A percentile compares a stretch with the other conserved stretches of the same genome.
These are phyloP conservation scores for Erodium chrysanthum DNA, from an alignment of 441 rosid species.

Conservation along the genomic window DNA sequence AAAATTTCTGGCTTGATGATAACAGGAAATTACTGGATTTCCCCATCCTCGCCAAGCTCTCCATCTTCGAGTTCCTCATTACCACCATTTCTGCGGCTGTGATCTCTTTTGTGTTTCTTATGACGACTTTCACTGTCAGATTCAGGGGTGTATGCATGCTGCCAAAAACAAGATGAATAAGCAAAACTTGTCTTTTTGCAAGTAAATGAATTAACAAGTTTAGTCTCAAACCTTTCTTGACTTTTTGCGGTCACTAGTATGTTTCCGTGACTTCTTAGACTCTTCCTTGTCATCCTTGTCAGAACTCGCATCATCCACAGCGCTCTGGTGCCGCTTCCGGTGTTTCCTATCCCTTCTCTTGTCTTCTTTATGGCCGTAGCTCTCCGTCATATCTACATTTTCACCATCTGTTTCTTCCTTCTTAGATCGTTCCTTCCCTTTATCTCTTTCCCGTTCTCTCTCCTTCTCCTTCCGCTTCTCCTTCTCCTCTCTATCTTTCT, in stretches of 20 bases:
- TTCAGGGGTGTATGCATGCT: constrained; percentile 78
- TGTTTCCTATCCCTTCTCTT: constrained; percentile 79
- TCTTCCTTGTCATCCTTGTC: constrained; percentile 84
- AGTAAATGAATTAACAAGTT: not conserved
- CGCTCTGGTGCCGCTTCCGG: constrained; percentile 66
- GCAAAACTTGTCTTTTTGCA: not conserved
- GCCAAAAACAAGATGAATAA: constrained; percentile 21
- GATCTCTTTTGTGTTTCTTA: constrained; percentile 65
- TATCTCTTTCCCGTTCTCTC: constrained; percentile 56
- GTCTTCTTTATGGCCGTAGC: constrained; percentile 54
- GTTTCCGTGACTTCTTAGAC: constrained; percentile 66
- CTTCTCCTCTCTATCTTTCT: constrained; percentile 58
- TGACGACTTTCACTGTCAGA: constrained; percentile 72
- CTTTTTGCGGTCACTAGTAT: constrained; percentile 75
- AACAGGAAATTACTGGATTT: constrained; percentile 30
- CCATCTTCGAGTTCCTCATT: constrained; percentile 68
- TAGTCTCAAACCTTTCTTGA: constrained; percentile 63
- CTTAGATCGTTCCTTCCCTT: constrained; percentile 52
- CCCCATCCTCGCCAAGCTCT: constrained; percentile 63
- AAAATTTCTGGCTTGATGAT: too few species aligned
- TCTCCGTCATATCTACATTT: constrained; percentile 48
- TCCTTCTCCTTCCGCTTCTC: constrained; percentile 57
- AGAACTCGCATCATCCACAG: constrained; percentile 61
- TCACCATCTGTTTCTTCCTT: constrained; percentile 86
- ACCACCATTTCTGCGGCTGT: constrained; percentile 42